Conservation (phyloP, 345 rosid genomes). For the Jatropha curcas region DNA sequence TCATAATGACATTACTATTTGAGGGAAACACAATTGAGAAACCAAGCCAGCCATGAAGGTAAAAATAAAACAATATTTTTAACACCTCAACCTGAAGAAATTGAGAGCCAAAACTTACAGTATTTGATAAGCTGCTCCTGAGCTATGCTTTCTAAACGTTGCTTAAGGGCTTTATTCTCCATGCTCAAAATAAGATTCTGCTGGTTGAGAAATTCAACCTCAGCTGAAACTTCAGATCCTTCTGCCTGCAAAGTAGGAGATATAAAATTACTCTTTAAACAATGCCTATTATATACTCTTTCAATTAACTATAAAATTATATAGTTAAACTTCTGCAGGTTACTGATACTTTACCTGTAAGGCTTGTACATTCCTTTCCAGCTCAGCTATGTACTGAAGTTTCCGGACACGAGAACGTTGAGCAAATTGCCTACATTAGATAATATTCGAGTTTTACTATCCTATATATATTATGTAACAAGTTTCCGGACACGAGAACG, state of each 20-base stretch:
- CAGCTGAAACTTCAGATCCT: constrained; percentile 68
- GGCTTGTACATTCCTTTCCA: constrained; percentile 95
- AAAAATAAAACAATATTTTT: not conserved
- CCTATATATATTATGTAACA: constrained; percentile 22
- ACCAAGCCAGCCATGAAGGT: too few relatives aligned
- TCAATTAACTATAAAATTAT: not conserved
- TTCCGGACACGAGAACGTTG: constrained; percentile 97
- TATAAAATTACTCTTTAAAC: constrained; percentile 1
- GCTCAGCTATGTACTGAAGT: constrained; percentile 98
- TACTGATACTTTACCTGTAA: constrained; percentile 63
- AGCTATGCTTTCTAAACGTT: constrained; percentile 60
- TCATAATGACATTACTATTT: not conserved
- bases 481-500: constrained; percentile 97
- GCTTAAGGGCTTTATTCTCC: constrained; percentile 71
- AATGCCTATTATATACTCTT: constrained; percentile 1
- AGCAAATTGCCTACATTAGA: constrained; percentile 84
- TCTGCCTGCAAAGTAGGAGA: constrained; percentile 42
- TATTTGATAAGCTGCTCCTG: constrained; percentile 66
- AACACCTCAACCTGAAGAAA: not conserved
- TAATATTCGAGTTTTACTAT: constrained; percentile 21
- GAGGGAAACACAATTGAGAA: not conserved
- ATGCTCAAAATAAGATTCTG: constrained; percentile 57
- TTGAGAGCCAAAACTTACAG: constrained; percentile 37
- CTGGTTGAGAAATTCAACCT: constrained; percentile 63
- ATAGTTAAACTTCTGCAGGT: constrained; percentile 11